phyloP scores from a whole-genome alignment of 139 green algal genomes.

The Coccomyxa sp. region DNA sequence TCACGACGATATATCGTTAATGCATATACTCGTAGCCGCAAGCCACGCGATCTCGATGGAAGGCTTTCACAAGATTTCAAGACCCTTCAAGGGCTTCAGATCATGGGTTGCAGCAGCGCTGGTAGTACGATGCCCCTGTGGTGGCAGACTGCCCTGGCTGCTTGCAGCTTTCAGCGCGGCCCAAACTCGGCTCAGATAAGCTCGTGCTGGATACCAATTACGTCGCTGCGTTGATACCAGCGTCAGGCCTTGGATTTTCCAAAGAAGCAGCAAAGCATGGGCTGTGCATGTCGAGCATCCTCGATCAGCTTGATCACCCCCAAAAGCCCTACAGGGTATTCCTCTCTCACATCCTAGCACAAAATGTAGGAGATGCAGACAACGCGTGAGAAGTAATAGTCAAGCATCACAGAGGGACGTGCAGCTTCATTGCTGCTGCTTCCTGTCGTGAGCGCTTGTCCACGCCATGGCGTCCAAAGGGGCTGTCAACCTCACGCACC shows the following conservation, averaged over 20 bases:
- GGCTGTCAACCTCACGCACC: conserved; percentile 10
- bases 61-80: not conserved
- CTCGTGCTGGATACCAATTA: not conserved
- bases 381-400: not conserved
- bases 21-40: not conserved
- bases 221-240: not conserved
- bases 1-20: not conserved
- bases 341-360: not conserved
- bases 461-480: not conserved
- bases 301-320: not conserved
- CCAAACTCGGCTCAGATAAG: not conserved
- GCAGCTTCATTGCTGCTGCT: not conserved
- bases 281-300: not conserved
- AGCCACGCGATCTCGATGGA: not conserved
- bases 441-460: not conserved
- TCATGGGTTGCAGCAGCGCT: not conserved
- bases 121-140: not conserved
- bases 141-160: not conserved
- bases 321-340: not conserved
- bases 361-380: not conserved
- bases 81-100: not conserved
- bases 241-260: not conserved
- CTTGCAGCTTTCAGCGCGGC: not conserved
- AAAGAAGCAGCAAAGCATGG: not conserved
- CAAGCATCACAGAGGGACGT: not conserved